Evolutionary conservation across 1,139 yeast genomes (phyloP).

Genomic region (Schizosaccharomyces versatilis): DNA sequence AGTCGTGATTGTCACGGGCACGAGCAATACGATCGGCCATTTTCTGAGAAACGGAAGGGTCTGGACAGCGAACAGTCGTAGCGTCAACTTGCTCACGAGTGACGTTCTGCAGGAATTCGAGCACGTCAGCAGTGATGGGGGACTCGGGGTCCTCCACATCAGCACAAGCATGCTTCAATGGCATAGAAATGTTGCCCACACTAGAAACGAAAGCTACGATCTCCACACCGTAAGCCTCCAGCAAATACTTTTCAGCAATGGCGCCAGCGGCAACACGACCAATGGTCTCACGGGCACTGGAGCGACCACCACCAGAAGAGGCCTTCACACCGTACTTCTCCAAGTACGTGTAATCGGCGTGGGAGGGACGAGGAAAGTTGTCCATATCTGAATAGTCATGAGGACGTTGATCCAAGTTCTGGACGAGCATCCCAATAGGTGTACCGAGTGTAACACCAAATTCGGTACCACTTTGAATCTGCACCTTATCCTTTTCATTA

Average conservation of each 20-base stretch:
- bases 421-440: slow-evolving; percentile 82
- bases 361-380: slow-evolving; percentile 88
- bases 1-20: slow-evolving; percentile 69
- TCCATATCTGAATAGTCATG: slow-evolving; percentile 75
- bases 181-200: slow-evolving; percentile 40
- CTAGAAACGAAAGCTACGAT: slow-evolving; percentile 89
- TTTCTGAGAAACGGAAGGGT: slow-evolving; percentile 39
- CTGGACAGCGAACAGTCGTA: slow-evolving; percentile 92
- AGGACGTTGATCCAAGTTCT: slow-evolving; percentile 90
- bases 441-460: slow-evolving; percentile 79
- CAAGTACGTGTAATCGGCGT: slow-evolving; percentile 87
- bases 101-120: slow-evolving; percentile 42
- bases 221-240: slow-evolving; percentile 60
- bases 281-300: slow-evolving; percentile 91
- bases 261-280: slow-evolving; percentile 99
- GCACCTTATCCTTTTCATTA: slow-evolving; percentile 79
- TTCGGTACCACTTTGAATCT: slow-evolving; percentile 88
- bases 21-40: slow-evolving; percentile 78
- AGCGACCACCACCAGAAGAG: slow-evolving; percentile 90
- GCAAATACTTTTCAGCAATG: slow-evolving; percentile 75
- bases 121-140: slow-evolving; percentile 42
- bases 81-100: slow-evolving; percentile 78
- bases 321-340: slow-evolving; percentile 82
- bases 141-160: slow-evolving; percentile 20
- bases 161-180: slow-evolving; percentile 7